phyloP scores from a whole-genome alignment of 2,329 filamentous ascomycete species.

The Cladophialophora carrionii region DNA sequence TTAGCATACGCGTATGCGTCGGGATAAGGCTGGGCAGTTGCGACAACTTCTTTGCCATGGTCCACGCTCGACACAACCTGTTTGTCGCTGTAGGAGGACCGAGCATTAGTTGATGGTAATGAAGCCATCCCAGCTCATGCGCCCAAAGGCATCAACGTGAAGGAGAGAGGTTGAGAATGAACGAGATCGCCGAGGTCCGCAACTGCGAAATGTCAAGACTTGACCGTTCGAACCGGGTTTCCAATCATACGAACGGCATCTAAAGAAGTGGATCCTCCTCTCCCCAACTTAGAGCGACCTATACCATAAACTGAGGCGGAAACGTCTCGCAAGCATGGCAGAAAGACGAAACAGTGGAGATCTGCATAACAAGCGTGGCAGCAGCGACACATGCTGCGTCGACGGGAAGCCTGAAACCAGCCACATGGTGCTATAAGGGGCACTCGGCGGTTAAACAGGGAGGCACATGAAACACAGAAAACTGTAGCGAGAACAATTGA shows the following conservation, averaged over 20 bases:
- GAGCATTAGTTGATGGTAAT: not conserved
- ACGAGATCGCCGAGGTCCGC: not conserved
- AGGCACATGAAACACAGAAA: not conserved
- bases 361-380: not conserved
- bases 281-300: not conserved
- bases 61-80: conserved; percentile 13
- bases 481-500: not conserved
- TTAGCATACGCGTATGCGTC: conserved; percentile 13
- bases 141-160: not conserved
- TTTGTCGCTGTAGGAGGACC: conserved; percentile 16
- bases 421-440: not conserved
- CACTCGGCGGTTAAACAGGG: not conserved
- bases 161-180: not conserved
- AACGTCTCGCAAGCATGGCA: not conserved
- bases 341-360: not conserved
- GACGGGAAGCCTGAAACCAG: not conserved
- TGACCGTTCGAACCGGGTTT: not conserved
- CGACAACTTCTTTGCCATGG: conserved; percentile 15
- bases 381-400: not conserved
- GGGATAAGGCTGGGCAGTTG: conserved; percentile 8
- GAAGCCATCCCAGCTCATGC: not conserved
- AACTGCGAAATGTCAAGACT: not conserved
- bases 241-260: not conserved
- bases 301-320: not conserved
- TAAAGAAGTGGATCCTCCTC: not conserved